Evolutionary conservation across 306 rosid species (phyloP).

Genomic region (Arachis stenosperma): DNA sequence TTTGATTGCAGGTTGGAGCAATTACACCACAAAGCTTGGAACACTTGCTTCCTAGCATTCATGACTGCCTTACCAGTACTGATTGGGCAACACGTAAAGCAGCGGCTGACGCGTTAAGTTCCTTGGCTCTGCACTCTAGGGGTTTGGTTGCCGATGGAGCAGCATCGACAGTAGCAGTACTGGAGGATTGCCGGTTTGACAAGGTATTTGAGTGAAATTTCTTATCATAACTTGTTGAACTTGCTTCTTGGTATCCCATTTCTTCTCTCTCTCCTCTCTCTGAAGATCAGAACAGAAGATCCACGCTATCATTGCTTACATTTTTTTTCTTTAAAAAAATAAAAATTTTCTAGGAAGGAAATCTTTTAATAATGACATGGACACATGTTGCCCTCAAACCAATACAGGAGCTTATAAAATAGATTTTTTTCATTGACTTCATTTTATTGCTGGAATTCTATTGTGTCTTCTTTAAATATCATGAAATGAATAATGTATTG

Average conservation of each 20-base stretch:
- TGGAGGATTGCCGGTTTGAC: slow-evolving; percentile 89
- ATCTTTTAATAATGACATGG: slow-evolving; percentile 12
- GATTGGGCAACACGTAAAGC: slow-evolving; percentile 99
- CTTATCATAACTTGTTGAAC: slow-evolving; percentile 16
- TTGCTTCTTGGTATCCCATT: slow-evolving; percentile 21
- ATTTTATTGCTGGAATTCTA: slow-evolving; percentile 8
- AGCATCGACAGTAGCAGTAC: slow-evolving; percentile 63
- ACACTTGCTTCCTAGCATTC: slow-evolving; percentile 69
- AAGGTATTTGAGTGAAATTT: slow-evolving; percentile 65
- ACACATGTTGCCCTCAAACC: background rate
- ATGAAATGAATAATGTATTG: background rate
- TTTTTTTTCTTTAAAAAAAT: background rate
- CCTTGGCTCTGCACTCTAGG: slow-evolving; percentile 83
- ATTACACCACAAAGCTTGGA: slow-evolving; percentile 87
- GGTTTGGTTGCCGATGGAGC: slow-evolving; percentile 63
- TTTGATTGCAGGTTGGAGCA: slow-evolving; percentile 76
- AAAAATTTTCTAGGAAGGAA: background rate
- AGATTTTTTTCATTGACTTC: background rate
- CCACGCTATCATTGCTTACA: slow-evolving; percentile 1
- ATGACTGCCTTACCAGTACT: slow-evolving; percentile 75
- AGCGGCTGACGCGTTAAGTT: slow-evolving; percentile 81
- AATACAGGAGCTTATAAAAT: slow-evolving; percentile 6
- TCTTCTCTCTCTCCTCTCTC: slow-evolving; percentile 8
- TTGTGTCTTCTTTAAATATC: slow-evolving; percentile 23
- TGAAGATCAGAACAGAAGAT: slow-evolving; percentile 19